Conservation (phyloP, 495 filamentous ascomycete species). For the Xylaria nigripes region DNA sequence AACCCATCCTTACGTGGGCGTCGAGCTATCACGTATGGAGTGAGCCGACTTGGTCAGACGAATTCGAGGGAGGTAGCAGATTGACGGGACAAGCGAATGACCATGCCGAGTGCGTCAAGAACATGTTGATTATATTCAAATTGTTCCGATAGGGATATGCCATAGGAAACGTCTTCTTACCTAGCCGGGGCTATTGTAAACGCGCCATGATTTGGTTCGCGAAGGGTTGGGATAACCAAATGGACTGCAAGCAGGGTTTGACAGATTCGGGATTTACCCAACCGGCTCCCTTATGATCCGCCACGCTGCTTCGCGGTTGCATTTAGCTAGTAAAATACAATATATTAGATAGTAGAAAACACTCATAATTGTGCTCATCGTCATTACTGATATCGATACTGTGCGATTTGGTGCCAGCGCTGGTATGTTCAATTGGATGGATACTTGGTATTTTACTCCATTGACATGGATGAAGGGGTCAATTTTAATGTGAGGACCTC, state of each 20-base stretch:
- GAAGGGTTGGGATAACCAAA: background rate
- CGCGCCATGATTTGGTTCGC: background rate
- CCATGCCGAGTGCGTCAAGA: background rate
- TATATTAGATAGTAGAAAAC: conserved; percentile 10
- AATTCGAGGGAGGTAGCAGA: no score
- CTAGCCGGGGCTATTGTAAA: background rate
- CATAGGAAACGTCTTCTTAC: background rate
- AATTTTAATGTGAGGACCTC: no score
- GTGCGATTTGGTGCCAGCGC: background rate
- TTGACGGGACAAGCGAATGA: background rate
- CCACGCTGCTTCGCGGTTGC: background rate
- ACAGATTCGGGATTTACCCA: background rate
- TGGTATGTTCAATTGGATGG: no score
- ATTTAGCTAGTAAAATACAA: conserved; percentile 3
- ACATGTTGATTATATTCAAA: background rate
- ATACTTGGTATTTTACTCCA: no score
- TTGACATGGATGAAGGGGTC: no score
- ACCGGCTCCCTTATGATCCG: background rate
- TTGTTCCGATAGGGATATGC: background rate
- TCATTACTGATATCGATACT: no score
- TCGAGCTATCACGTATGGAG: no score
- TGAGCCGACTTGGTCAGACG: no score
- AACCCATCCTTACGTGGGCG: no score
- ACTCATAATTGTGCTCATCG: background rate
- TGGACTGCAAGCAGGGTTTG: background rate